Percentiles rank a stretch among this genome's conserved stretches.
phyloP scores from a whole-genome alignment of 2,329 filamentous ascomycete species.

The Sporothrix phasma region DNA sequence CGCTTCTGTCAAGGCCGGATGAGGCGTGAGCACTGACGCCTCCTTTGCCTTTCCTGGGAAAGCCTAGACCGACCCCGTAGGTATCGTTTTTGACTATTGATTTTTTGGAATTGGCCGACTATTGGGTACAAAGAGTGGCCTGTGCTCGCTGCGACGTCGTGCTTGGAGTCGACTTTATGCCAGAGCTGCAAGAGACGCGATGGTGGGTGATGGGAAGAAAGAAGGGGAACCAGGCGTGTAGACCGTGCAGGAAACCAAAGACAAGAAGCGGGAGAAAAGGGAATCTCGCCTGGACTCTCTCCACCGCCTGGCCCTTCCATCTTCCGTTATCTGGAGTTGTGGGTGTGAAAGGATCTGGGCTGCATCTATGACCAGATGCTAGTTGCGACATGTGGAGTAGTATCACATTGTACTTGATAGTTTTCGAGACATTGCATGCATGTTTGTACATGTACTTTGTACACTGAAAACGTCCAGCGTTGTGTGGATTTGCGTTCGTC shows the following conservation, averaged over 20 bases:
- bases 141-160: not conserved
- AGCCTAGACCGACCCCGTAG: not conserved
- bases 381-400: not conserved
- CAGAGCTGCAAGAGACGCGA: not conserved
- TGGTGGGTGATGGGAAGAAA: not conserved
- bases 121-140: slow-evolving; percentile 4
- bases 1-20: not conserved
- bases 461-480: too few relatives aligned
- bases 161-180: not conserved
- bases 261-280: not conserved
- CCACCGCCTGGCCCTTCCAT: not conserved
- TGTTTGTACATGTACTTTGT: too few relatives aligned
- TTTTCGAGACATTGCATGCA: not conserved
- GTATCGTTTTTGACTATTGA: not conserved
- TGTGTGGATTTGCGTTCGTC: too few relatives aligned
- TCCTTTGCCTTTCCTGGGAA: not conserved
- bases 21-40: not conserved
- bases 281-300: not conserved
- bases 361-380: not conserved
- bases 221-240: not conserved
- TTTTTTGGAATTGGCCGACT: not conserved
- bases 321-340: not conserved
- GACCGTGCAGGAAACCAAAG: not conserved
- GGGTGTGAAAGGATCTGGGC: not conserved
- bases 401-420: not conserved